Evolutionary conservation across 257 asterid species (phyloP), one percentile per base, ranked within the genome.

Genomic region (Solanum paucissectum): DNA sequence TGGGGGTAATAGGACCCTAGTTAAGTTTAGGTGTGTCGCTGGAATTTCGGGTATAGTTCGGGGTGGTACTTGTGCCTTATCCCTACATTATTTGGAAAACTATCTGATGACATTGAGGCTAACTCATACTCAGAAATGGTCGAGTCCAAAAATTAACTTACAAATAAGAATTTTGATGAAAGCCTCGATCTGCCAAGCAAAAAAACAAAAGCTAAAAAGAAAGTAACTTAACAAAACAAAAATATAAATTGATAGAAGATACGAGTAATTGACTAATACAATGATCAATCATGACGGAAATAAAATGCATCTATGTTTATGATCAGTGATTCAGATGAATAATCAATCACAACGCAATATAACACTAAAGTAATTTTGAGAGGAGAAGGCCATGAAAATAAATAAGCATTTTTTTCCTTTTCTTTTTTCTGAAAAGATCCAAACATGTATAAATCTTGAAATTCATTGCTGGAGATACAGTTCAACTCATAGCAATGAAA

Each of bases 261-360:
- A 36, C 62, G 62, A 16, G 62, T 52, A 52, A 74, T 36, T 10
- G 49, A 37, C 52, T 74, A 87, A 42, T 69, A 32, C 36, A 58
- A 36, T 40, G 27, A 60, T 33, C 18, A 64, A 18, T 32, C 72
- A 84, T 5, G 38, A 32, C 58, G 27, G 18, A 9, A 74, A 76
- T 29, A 8, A 42, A 87, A 90, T 89, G 89, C 16, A 5, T 12
- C 40, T 55, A 46, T 76, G 82, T 86, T 88, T 90, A 64, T 86
- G 91, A 88, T 87, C 90, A 85, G 42, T 40, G 72, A 86, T 55
- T 87, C 83, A 21, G 87, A 40, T 37, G 89, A 85, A 91, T 49
- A 86, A 92, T 73, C 86, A 74, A 85, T 77, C 62, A n/a, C 62
- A 77, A 77, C 0, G 37, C 84, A n/a, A 40, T 40, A 42, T 42